phyloP scores from a whole-genome alignment of 2,329 filamentous ascomycete species.

The Alternaria arborescens region DNA sequence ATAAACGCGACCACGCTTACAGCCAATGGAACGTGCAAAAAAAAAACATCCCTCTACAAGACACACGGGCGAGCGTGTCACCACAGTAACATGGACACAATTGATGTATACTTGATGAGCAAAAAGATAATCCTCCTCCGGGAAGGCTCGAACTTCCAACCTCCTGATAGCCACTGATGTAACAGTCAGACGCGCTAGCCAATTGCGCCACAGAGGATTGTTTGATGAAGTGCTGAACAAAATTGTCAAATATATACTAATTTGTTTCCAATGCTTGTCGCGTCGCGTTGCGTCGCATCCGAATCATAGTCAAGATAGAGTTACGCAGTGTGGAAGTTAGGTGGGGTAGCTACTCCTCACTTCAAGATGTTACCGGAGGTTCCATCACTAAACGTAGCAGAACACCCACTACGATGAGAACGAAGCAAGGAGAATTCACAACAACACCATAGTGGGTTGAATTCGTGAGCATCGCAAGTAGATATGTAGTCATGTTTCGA shows the following conservation, averaged over 20 bases:
- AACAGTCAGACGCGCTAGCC: slow-evolving; percentile 70
- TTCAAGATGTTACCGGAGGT: not conserved
- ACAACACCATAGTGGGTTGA: accelerated
- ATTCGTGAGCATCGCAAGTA: accelerated
- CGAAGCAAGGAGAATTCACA: not conserved
- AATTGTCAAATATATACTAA: too few species aligned
- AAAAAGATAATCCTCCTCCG: slow-evolving; percentile 31
- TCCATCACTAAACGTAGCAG: accelerated
- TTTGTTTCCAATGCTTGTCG: too few species aligned
- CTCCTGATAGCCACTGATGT: slow-evolving; percentile 47
- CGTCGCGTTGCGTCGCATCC: too few species aligned
- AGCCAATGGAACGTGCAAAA: too few species aligned
- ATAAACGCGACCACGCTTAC: too few species aligned
- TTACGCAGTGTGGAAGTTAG: too few species aligned
- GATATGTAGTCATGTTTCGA: not conserved
- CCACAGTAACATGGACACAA: too few species aligned
- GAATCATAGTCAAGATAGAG: too few species aligned
- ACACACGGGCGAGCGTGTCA: too few species aligned
- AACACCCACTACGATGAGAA: not conserved
- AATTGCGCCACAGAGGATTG: slow-evolving; percentile 54
- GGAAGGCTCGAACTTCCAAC: slow-evolving; percentile 39
- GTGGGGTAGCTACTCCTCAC: not conserved
- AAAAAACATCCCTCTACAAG: too few species aligned
- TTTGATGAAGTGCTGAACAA: not conserved
- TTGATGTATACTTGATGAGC: accelerated